These are phyloP conservation scores for Lasiodiplodia sp. DNA, from an alignment of 2,329 filamentous ascomycete species.

Conservation along the genomic window DNA sequence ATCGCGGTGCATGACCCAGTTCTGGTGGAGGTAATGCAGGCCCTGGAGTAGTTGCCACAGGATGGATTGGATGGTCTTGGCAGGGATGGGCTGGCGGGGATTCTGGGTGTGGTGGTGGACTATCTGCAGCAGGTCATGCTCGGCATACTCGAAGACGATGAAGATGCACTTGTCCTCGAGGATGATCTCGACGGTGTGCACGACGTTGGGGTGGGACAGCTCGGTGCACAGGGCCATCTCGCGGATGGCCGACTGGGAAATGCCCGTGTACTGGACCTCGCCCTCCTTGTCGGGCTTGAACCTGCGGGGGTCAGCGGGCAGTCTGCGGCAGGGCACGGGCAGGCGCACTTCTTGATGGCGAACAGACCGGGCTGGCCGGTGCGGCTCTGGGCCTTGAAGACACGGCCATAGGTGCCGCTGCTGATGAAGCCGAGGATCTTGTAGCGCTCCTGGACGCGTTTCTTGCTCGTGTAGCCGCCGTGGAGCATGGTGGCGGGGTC, in stretches of 20 bases:
- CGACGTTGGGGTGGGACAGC: constrained; percentile 85
- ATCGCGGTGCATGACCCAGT: constrained; percentile 97
- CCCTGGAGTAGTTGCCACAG: constrained; percentile 96
- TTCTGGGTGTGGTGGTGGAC: constrained; percentile 97
- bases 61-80: constrained; percentile 88
- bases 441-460: constrained; percentile 90
- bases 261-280: constrained; percentile 95
- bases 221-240: constrained; percentile 98
- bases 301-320: constrained; percentile 45
- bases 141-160: constrained; percentile 99
- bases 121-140: constrained; percentile 96
- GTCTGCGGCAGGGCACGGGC: constrained; percentile 11
- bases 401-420: constrained; percentile 95
- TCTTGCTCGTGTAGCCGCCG: constrained; percentile 70
- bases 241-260: constrained; percentile 94
- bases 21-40: constrained; percentile 90
- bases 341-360: constrained; percentile 89
- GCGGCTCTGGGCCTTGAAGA: constrained; percentile 90
- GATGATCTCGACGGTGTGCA: constrained; percentile 92
- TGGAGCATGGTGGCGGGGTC: constrained; percentile 48
- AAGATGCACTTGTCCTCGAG: constrained; percentile 99
- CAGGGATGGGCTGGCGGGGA: constrained; percentile 85
- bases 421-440: constrained; percentile 98
- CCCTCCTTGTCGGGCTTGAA: constrained; percentile 99
- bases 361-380: constrained; percentile 81